Evolutionary conservation across 768 basidiomycete species (phyloP).

Genomic region (Rhodotorula sphaerocarpa): DNA sequence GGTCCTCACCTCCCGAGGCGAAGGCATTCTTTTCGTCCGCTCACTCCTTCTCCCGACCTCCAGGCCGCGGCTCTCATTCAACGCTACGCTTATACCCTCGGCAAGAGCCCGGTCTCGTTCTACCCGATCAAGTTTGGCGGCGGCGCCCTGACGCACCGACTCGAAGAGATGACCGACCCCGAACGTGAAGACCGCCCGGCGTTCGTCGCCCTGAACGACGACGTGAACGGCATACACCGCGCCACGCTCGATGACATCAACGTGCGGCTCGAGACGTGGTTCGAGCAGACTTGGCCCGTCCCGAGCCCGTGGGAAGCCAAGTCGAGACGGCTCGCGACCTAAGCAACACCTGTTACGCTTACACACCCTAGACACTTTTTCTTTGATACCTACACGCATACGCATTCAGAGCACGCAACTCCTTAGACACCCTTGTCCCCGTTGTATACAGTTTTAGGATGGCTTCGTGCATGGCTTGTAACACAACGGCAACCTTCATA

Average conservation of each 20-base stretch:
- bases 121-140: constrained; percentile 1
- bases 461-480: too few relatives aligned
- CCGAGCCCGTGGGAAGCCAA: constrained; percentile 8
- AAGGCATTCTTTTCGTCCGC: background rate
- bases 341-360: too few relatives aligned
- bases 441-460: too few relatives aligned
- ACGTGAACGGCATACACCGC: background rate
- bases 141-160: background rate
- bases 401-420: too few relatives aligned
- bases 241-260: background rate
- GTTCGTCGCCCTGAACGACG: constrained; percentile 30
- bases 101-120: constrained; percentile 11
- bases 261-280: constrained; percentile 4
- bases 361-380: too few relatives aligned
- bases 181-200: constrained; percentile 1
- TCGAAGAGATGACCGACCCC: background rate
- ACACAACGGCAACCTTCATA: too few relatives aligned
- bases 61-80: constrained; percentile 23
- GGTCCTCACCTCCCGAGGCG: too few relatives aligned
- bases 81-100: constrained; percentile 27
- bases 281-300: background rate
- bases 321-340: too few relatives aligned
- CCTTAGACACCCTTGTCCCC: too few relatives aligned
- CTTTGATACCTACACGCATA: too few relatives aligned
- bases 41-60: background rate